phyloP scores from a whole-genome alignment of 805 yeast genomes.

The Candida tallmaniae region DNA sequence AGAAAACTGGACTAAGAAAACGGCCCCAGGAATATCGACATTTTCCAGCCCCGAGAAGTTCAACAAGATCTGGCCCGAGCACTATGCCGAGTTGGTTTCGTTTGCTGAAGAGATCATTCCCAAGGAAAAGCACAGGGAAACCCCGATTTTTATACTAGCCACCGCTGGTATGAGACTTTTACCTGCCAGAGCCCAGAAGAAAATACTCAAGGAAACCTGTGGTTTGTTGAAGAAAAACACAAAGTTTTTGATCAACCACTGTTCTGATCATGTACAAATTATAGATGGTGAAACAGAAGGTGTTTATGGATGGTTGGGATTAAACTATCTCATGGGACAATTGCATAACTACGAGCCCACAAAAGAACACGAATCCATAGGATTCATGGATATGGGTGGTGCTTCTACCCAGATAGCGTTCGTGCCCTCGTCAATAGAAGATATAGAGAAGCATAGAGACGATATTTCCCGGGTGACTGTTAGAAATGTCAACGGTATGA shows the following conservation, averaged over 20 bases:
- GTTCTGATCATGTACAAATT: constrained; percentile 70
- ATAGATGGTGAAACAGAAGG: constrained; percentile 97
- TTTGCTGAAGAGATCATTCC: constrained; percentile 76
- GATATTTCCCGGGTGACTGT: constrained; percentile 47
- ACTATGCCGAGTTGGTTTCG: constrained; percentile 58
- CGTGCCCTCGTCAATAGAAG: constrained; percentile 66
- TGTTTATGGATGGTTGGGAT: constrained; percentile 89
- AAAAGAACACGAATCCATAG: constrained; percentile 56
- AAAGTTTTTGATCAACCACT: constrained; percentile 52
- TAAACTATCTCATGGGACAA: constrained; percentile 76
- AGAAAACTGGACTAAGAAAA: constrained; percentile 65
- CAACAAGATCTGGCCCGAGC: constrained; percentile 62
- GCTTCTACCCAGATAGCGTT: constrained; percentile 96
- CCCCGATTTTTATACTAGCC: constrained; percentile 88
- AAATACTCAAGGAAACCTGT: constrained; percentile 61
- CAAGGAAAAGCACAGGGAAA: constrained; percentile 46
- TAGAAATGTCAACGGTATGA: constrained; percentile 64
- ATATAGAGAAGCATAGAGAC: constrained; percentile 35
- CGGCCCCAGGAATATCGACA: constrained; percentile 80
- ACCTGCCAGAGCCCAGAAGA: constrained; percentile 47
- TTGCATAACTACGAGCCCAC: constrained; percentile 44
- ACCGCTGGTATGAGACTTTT: constrained; percentile 96
- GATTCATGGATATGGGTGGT: constrained; percentile 99
- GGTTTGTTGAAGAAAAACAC: constrained; percentile 47
- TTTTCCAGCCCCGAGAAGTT: constrained; percentile 44